These are phyloP conservation scores for Camellia japonica DNA, from an alignment of 148 eudicot genomes.

Conservation along the genomic window DNA sequence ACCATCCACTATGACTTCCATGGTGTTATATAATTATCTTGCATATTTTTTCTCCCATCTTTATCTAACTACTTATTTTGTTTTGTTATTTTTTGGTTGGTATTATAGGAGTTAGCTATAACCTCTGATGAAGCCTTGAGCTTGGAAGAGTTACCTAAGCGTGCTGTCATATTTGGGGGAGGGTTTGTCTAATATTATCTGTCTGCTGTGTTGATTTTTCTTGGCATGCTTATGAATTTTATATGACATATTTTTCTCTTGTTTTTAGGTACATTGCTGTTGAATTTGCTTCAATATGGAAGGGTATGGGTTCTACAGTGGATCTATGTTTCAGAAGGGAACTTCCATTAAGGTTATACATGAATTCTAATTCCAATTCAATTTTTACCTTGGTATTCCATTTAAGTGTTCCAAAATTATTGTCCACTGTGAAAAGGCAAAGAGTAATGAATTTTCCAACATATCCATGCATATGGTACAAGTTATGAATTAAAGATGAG, in stretches of 20 bases:
- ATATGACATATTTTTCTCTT: slow-evolving; percentile 2
- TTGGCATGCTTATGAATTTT: not conserved
- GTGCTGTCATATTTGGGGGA: slow-evolving; percentile 87
- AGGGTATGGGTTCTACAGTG: slow-evolving; percentile 91
- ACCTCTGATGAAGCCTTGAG: slow-evolving; percentile 99
- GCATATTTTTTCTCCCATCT: not conserved
- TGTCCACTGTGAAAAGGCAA: not conserved
- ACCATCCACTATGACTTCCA: not conserved
- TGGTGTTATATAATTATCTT: not conserved
- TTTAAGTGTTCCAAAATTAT: not conserved
- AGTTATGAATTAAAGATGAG: not conserved
- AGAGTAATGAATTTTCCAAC: no score
- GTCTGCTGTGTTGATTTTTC: not conserved
- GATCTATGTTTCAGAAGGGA: slow-evolving; percentile 84
- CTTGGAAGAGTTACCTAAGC: slow-evolving; percentile 93
- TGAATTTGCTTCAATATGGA: slow-evolving; percentile 99
- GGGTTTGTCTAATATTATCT: slow-evolving; percentile 50
- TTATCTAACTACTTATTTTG: slow-evolving; percentile 2
- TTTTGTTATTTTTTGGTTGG: not conserved
- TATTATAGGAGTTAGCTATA: slow-evolving; percentile 73
- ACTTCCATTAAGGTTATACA: slow-evolving; percentile 81
- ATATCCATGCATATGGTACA: not conserved
- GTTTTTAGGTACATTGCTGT: slow-evolving; percentile 87
- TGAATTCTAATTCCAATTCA: not conserved
- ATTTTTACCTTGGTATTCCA: not conserved